Evolutionary conservation across 1,284 basidiomycete species (phyloP).

Genomic region (Lignosus rhinocerotis): DNA sequence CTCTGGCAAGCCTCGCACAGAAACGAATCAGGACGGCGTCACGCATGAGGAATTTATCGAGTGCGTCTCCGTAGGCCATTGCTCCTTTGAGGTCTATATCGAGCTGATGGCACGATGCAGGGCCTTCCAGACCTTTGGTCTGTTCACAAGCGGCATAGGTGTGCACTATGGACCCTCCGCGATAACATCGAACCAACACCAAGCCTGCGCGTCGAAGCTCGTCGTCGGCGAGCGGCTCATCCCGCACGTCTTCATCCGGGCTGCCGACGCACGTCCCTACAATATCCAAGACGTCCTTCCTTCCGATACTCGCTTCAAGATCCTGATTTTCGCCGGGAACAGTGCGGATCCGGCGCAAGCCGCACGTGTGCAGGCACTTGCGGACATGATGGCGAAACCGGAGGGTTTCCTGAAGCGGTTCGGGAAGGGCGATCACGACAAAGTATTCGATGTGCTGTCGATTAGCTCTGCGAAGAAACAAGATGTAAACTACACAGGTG

Average conservation of each 20-base stretch:
- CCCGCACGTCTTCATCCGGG: slow-evolving; percentile 61
- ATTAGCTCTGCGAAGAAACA: slow-evolving; percentile 49
- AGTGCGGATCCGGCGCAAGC: slow-evolving; percentile 41
- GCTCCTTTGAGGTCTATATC: background rate
- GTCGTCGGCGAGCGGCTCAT: slow-evolving; percentile 60
- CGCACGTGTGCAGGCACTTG: slow-evolving; percentile 42
- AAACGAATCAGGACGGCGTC: slow-evolving; percentile 58
- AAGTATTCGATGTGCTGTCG: slow-evolving; percentile 55
- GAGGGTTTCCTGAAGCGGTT: slow-evolving; percentile 41
- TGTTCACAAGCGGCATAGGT: slow-evolving; percentile 64
- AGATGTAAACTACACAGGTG: slow-evolving; percentile 42
- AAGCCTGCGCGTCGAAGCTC: slow-evolving; percentile 47
- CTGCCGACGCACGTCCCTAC: slow-evolving; percentile 60
- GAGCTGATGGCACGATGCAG: slow-evolving; percentile 30
- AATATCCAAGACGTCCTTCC: slow-evolving; percentile 72
- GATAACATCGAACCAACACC: slow-evolving; percentile 48
- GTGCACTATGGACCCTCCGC: slow-evolving; percentile 59
- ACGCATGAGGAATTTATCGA: slow-evolving; percentile 65
- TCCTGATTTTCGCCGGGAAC: slow-evolving; percentile 48
- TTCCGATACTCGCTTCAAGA: slow-evolving; percentile 71
- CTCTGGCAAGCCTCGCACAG: slow-evolving; percentile 70
- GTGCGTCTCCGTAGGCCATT: slow-evolving; percentile 35
- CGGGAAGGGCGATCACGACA: slow-evolving; percentile 9
- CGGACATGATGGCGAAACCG: slow-evolving; percentile 41
- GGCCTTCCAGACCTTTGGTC: slow-evolving; percentile 58